Evolutionary conservation across 2,329 filamentous ascomycete species (phyloP).

Genomic region (Raffaelea ambrosiae): DNA sequence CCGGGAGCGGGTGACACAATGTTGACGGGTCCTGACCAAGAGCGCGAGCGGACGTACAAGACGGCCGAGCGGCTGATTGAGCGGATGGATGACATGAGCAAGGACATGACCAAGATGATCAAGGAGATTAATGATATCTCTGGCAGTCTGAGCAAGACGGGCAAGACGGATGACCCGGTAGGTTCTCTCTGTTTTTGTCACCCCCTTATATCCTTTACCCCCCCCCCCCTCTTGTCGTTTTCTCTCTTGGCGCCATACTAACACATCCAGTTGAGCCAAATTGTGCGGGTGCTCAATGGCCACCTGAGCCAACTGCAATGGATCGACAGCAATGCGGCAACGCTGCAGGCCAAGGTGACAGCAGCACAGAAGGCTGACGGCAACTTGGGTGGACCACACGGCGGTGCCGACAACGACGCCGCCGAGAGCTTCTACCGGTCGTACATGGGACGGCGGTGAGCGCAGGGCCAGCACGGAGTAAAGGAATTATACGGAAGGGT

Average conservation of each 20-base stretch:
- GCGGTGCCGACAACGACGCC: slow-evolving; percentile 57
- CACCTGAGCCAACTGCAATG: slow-evolving; percentile 88
- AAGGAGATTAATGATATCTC: slow-evolving; percentile 95
- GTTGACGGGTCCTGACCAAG: slow-evolving; percentile 82
- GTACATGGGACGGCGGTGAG: slow-evolving; percentile 65
- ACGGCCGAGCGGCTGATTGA: slow-evolving; percentile 88
- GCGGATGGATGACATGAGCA: slow-evolving; percentile 85
- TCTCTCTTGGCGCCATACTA: not conserved
- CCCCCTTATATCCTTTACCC: not conserved
- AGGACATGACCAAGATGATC: slow-evolving; percentile 91
- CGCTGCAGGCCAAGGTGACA: slow-evolving; percentile 72
- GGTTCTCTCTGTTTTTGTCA: slow-evolving; percentile 19
- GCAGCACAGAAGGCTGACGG: slow-evolving; percentile 74
- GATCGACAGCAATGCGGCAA: slow-evolving; percentile 79
- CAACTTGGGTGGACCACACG: slow-evolving; percentile 47
- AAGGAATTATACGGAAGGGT: too few relatives aligned
- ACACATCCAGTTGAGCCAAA: slow-evolving; percentile 69
- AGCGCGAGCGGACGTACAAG: slow-evolving; percentile 94
- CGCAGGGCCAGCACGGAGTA: not conserved
- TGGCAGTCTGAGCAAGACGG: slow-evolving; percentile 79
- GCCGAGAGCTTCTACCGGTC: slow-evolving; percentile 88
- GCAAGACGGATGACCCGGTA: slow-evolving; percentile 81
- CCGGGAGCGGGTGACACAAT: slow-evolving; percentile 24
- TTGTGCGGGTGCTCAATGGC: slow-evolving; percentile 88
- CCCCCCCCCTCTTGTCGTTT: not conserved